These are phyloP conservation scores for Aspergillus terreus DNA, from an alignment of 2,329 filamentous ascomycete genomes.

Conservation along the genomic window DNA sequence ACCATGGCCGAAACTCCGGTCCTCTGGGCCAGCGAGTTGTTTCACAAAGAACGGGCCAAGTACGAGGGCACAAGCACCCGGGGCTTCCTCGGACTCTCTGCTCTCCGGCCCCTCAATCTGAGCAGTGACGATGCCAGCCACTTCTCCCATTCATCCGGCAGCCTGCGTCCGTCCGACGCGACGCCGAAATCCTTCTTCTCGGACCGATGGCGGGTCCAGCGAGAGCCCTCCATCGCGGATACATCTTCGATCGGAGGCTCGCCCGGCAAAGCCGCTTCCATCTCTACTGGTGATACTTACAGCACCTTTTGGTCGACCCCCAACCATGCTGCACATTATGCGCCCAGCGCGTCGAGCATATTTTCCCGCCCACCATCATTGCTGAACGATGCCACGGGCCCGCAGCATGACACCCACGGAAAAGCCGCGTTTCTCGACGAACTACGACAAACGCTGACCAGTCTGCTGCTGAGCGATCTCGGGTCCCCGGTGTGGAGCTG, in stretches of 20 bases:
- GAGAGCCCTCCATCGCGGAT: conserved; percentile 58
- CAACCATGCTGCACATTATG: conserved; percentile 62
- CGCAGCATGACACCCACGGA: conserved; percentile 52
- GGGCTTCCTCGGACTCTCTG: conserved; percentile 30
- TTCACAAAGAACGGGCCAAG: conserved; percentile 61
- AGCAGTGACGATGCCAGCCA: conserved; percentile 42
- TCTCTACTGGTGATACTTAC: conserved; percentile 65
- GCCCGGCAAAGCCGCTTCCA: conserved; percentile 65
- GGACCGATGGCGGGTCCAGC: conserved; percentile 58
- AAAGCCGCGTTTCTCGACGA: conserved; percentile 76
- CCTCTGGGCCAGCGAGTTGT: conserved; percentile 88
- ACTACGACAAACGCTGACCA: conserved; percentile 74
- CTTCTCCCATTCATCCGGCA: conserved; percentile 24
- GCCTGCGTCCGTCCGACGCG: conserved; percentile 28
- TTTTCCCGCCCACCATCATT: conserved; percentile 44
- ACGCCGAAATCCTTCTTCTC: conserved; percentile 64
- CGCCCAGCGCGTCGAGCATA: conserved; percentile 59
- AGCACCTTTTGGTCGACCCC: conserved; percentile 90
- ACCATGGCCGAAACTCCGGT: conserved; percentile 80
- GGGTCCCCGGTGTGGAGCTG: conserved; percentile 80
- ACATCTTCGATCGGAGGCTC: conserved; percentile 58
- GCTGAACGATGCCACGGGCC: conserved; percentile 36
- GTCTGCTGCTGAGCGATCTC: conserved; percentile 82
- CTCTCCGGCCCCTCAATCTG: conserved; percentile 43
- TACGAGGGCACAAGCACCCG: conserved; percentile 40